A percentile compares a stretch with the other conserved stretches of the same genome.
Evolutionary conservation across 108 stramenopile species (phyloP).

Genomic region (Cyclostephanos invisitatus): DNA sequence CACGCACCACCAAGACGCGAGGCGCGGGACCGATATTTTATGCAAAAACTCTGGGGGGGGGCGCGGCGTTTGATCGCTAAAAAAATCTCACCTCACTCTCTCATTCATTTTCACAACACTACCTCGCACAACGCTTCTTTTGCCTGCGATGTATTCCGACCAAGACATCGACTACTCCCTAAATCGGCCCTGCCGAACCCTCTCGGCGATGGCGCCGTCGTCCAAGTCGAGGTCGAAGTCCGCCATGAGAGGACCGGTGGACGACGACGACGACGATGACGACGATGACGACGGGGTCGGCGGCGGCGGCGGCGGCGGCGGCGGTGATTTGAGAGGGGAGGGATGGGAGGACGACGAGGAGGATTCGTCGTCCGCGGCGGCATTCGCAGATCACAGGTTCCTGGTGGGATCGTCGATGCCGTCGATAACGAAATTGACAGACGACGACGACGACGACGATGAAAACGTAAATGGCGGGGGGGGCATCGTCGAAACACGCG

Average conservation of each 20-base stretch:
- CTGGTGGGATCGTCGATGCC: slow-evolving; percentile 24
- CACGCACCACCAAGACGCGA: too few species aligned
- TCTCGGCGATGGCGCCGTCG: slow-evolving; percentile 35
- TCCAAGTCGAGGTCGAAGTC: background rate
- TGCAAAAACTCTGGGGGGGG: too few species aligned
- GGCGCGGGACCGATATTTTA: too few species aligned
- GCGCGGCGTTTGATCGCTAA: too few species aligned
- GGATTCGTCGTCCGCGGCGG: slow-evolving; percentile 7
- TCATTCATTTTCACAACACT: too few species aligned
- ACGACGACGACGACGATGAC: background rate
- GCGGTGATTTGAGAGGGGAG: background rate
- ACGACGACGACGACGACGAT: slow-evolving; percentile 11
- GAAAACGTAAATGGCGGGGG: background rate
- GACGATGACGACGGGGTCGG: background rate
- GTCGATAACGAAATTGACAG: slow-evolving; percentile 24
- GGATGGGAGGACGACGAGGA: slow-evolving; percentile 5
- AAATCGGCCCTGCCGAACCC: slow-evolving; percentile 39
- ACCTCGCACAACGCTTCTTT: too few species aligned
- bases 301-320: background rate
- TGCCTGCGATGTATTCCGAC: slow-evolving; percentile 40
- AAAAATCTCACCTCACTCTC: too few species aligned
- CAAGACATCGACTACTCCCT: slow-evolving; percentile 46
- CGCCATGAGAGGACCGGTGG: background rate
- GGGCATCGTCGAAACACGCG: slow-evolving; percentile 16
- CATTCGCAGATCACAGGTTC: slow-evolving; percentile 12